Evolutionary conservation across 495 filamentous ascomycete genomes (phyloP).

Genomic region (Penicillium manginii): DNA sequence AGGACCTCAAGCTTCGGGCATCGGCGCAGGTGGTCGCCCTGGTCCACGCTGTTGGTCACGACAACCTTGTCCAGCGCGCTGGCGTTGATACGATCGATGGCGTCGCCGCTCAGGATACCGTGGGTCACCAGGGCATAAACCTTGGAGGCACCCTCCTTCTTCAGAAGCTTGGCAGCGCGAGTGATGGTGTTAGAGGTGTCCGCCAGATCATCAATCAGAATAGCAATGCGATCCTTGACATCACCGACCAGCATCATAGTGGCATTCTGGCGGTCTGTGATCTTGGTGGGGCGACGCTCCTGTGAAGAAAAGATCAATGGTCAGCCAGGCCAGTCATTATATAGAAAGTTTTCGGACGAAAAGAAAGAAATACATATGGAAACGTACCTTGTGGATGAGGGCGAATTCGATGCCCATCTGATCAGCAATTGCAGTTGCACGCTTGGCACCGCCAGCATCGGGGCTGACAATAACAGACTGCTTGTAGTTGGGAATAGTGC

Average conservation of each 20-base stretch:
- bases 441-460: slow-evolving; percentile 94
- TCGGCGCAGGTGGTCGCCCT: slow-evolving; percentile 71
- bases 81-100: slow-evolving; percentile 90
- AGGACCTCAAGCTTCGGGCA: slow-evolving; percentile 90
- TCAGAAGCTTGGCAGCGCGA: slow-evolving; percentile 92
- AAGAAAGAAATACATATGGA: not conserved
- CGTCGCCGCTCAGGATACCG: slow-evolving; percentile 91
- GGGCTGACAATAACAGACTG: slow-evolving; percentile 93
- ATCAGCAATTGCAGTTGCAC: slow-evolving; percentile 96
- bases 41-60: slow-evolving; percentile 92
- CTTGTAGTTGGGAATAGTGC: slow-evolving; percentile 83
- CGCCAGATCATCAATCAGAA: slow-evolving; percentile 91
- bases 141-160: slow-evolving; percentile 85
- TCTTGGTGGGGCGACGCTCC: slow-evolving; percentile 95
- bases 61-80: slow-evolving; percentile 87
- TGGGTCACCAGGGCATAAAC: slow-evolving; percentile 94
- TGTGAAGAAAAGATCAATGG: slow-evolving; percentile 33
- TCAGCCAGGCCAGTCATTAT: not conserved
- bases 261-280: slow-evolving; percentile 92
- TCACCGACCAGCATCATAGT: slow-evolving; percentile 98
- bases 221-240: slow-evolving; percentile 77
- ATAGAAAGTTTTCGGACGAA: slow-evolving; percentile 13
- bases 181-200: slow-evolving; percentile 98
- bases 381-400: slow-evolving; percentile 91
- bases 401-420: slow-evolving; percentile 91